Evolutionary conservation across 129 eudicot species (phyloP).

Genomic region (Lonicera japonica): DNA sequence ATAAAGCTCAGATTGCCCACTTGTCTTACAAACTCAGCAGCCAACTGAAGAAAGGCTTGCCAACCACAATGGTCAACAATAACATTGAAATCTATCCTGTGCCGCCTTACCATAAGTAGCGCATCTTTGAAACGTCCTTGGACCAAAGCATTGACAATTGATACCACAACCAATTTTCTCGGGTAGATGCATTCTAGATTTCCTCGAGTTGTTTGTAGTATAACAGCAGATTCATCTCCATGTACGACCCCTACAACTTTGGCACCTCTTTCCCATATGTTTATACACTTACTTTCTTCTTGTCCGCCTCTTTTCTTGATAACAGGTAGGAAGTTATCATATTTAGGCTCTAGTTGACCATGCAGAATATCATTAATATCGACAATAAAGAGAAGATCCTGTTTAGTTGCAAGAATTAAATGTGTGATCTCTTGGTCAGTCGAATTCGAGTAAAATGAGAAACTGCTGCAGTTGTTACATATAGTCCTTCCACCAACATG

Average conservation of each 20-base stretch:
- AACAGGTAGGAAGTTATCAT: slow-evolving; percentile 66
- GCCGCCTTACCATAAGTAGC: slow-evolving; percentile 80
- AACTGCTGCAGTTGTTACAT: slow-evolving; percentile 82
- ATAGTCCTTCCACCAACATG: slow-evolving; percentile 54
- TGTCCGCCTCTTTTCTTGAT: slow-evolving; percentile 53
- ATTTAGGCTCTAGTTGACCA: slow-evolving; percentile 43
- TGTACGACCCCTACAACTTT: slow-evolving; percentile 73
- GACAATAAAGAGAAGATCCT: slow-evolving; percentile 63
- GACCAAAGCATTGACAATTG: slow-evolving; percentile 64
- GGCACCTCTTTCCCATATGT: slow-evolving; percentile 93
- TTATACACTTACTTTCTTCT: slow-evolving; percentile 56
- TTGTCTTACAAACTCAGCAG: slow-evolving; percentile 76
- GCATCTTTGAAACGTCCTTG: slow-evolving; percentile 75
- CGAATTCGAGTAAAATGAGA: slow-evolving; percentile 68
- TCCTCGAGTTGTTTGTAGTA: slow-evolving; percentile 80
- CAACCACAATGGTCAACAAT: slow-evolving; percentile 80
- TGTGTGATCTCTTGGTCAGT: slow-evolving; percentile 53
- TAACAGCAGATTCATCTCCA: slow-evolving; percentile 88
- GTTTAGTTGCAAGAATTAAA: slow-evolving; percentile 78
- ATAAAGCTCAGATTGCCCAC: slow-evolving; percentile 73
- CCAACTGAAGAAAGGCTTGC: slow-evolving; percentile 54
- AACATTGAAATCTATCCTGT: slow-evolving; percentile 83
- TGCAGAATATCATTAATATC: slow-evolving; percentile 58
- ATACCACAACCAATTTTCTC: slow-evolving; percentile 72
- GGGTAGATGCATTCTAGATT: slow-evolving; percentile 89